These are phyloP conservation scores for Areca catechu DNA, from an alignment of 176 grass and related monocot species.

Conservation along the genomic window DNA sequence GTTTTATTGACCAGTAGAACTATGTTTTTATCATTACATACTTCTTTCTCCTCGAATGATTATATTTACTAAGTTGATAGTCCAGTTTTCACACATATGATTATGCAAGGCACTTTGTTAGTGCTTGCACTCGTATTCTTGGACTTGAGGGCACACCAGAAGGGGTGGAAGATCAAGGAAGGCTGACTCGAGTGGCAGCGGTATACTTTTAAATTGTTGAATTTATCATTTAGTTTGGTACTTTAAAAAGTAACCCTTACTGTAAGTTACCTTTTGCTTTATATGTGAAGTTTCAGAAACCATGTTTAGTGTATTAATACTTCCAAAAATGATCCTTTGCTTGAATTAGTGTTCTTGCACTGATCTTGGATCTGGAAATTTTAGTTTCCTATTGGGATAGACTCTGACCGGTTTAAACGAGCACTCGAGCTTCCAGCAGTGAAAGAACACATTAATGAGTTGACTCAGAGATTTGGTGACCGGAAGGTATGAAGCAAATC, in stretches of 20 bases:
- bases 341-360: neutral
- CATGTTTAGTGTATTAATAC: no score
- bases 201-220: slow-evolving; percentile 34
- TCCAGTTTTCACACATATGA: slow-evolving; percentile 28
- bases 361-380: slow-evolving; percentile 36
- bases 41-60: neutral
- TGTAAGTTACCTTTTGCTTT: no score
- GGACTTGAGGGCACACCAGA: slow-evolving; percentile 97
- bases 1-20: no score
- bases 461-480: slow-evolving; percentile 27
- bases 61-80: slow-evolving; percentile 4
- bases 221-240: neutral
- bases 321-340: no score
- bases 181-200: slow-evolving; percentile 88
- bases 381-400: slow-evolving; percentile 99
- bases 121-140: slow-evolving; percentile 95
- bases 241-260: neutral
- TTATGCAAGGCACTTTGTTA: slow-evolving; percentile 29
- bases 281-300: no score
- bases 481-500: slow-evolving; percentile 59
- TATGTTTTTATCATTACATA: no score
- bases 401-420: slow-evolving; percentile 94
- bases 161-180: slow-evolving; percentile 97
- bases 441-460: slow-evolving; percentile 67
- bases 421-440: slow-evolving; percentile 55